Base-by-base conservation (phyloP, 805 yeast genomes). In the Candida caryicola region DNA sequence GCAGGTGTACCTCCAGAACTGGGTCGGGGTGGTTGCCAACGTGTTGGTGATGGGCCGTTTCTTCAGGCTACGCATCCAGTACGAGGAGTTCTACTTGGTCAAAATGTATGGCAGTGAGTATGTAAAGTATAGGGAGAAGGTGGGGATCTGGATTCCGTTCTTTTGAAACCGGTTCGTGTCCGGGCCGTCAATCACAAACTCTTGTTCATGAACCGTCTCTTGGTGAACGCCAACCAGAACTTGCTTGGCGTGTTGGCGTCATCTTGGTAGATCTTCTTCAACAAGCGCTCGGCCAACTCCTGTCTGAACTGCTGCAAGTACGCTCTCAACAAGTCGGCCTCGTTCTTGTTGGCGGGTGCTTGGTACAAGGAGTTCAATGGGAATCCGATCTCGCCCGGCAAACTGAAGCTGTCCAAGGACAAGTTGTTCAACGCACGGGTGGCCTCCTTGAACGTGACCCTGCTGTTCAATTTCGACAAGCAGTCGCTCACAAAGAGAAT, bases 321-420 rank as follows among this genome's bases (percentile, higher is more conserved):
- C 10, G 78, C 71, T 51, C 93, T 79, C 55, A 93, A 74, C 39
- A 89, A 66, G 41, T 91, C 93, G 39, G 82, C 81, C 45, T 88
- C 96, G 40, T 73, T 72, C 51, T 82, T 81, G 53, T 81, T 85
- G 23, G 72, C 66, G 15, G 96, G 93, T 7, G 95, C 77, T 33
- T 77, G 64, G 62, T 81, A 79, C 57, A 93, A 57, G 49, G 88
- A 76, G 61, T 90, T 91, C 62, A 93, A 72, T 14, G 98, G 97
- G 71, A 93, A 93, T 10, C 91, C 89, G 6, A 91, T 80, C 44
- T 93, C 96, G 17, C 99, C 99, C 2, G 99, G 99, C 45, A 93
- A 74, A 13, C 90, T 73, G 55, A 93, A 91, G 57, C 81, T 79
- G 50, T 91, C 98, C 40, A 93, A 73, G 1, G 97, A 82, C 47